Evolutionary conservation across 352 stramenopile species (phyloP).

Genomic region (Globisporangium solare): DNA sequence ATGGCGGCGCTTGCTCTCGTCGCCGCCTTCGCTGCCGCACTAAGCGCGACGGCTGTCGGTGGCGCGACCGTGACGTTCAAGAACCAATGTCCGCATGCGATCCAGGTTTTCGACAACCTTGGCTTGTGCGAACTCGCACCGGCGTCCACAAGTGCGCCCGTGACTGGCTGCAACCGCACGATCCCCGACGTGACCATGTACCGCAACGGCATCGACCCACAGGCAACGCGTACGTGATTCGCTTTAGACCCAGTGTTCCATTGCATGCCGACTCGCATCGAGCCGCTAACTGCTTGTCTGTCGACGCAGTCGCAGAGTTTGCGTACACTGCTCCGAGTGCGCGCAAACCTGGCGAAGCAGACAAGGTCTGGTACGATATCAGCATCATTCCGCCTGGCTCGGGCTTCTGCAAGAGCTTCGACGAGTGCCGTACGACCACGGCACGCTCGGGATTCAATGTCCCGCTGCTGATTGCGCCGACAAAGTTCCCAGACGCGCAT

Average conservation of each 20-base stretch:
- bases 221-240: constrained; percentile 23
- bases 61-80: constrained; percentile 14
- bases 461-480: constrained; percentile 16
- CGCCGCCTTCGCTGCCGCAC: too few species aligned
- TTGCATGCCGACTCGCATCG: background rate
- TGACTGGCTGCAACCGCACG: constrained; percentile 7
- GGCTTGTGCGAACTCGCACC: constrained; percentile 12
- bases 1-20: too few species aligned
- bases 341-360: background rate
- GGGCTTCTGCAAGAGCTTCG: constrained; percentile 17
- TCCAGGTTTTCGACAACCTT: constrained; percentile 18
- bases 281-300: too few species aligned
- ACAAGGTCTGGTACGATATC: constrained; percentile 31
- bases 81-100: constrained; percentile 19
- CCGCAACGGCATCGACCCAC: constrained; percentile 10
- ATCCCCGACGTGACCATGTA: constrained; percentile 19
- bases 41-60: background rate
- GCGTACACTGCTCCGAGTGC: background rate
- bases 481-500: constrained; percentile 1
- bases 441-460: constrained; percentile 19
- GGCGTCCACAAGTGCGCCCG: background rate
- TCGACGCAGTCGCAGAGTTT: constrained; percentile 22
- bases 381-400: constrained; percentile 23
- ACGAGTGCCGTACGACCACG: constrained; percentile 12
- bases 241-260: constrained; percentile 7